phyloP scores from a whole-genome alignment of 108 stramenopile genomes.

The Cylindrotheca fusiformis region DNA sequence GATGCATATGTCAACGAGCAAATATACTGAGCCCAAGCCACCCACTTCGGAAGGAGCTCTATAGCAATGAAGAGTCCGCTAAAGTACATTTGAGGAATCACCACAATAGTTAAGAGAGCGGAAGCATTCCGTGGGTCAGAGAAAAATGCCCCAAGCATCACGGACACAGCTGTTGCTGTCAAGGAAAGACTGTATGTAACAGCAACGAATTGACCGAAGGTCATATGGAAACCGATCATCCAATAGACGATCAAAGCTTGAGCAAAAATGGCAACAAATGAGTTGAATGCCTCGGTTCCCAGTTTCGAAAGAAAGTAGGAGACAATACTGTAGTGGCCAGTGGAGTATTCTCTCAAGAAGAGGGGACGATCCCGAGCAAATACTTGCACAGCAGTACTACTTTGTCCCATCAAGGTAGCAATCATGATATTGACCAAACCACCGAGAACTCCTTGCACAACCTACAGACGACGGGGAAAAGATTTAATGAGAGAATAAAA shows the following conservation, averaged over 20 bases:
- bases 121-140: constrained; percentile 58
- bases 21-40: constrained; percentile 74
- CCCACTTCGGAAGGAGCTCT: constrained; percentile 55
- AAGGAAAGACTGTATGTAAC: constrained; percentile 54
- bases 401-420: constrained; percentile 50
- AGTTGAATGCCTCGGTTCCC: constrained; percentile 31
- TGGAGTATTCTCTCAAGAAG: constrained; percentile 77
- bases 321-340: constrained; percentile 67
- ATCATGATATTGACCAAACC: constrained; percentile 47
- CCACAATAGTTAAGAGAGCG: constrained; percentile 62
- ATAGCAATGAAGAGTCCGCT: constrained; percentile 71
- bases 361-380: constrained; percentile 31
- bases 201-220: constrained; percentile 45
- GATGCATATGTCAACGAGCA: constrained; percentile 70
- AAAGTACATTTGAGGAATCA: constrained; percentile 86
- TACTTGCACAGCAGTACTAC: constrained; percentile 42
- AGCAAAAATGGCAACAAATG: constrained; percentile 22
- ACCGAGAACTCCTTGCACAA: constrained; percentile 46
- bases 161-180: constrained; percentile 54
- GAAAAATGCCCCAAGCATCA: constrained; percentile 57
- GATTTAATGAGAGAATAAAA: background rate
- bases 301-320: constrained; percentile 62
- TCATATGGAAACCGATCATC: constrained; percentile 51
- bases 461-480: background rate
- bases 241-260: constrained; percentile 49